Conservation (phyloP, 192 early-diverging fungal species). For the Phlyctochytrium planicorne region DNA sequence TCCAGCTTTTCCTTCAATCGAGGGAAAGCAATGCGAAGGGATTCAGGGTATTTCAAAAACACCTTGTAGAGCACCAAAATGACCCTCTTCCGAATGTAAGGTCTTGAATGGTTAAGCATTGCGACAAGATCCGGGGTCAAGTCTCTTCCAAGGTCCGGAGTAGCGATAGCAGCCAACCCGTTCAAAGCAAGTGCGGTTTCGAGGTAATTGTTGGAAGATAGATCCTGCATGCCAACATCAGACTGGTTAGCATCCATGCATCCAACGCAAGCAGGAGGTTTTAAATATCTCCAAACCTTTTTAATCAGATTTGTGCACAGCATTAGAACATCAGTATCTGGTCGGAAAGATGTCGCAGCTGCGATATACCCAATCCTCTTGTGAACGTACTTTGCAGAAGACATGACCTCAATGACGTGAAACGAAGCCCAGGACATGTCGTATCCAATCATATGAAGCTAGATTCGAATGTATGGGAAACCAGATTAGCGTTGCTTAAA, state of each 20-base stretch:
- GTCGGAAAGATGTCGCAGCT: slow-evolving; percentile 83
- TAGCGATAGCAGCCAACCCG: slow-evolving; percentile 88
- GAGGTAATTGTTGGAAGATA: slow-evolving; percentile 75
- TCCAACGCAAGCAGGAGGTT: not conserved
- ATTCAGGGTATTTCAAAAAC: slow-evolving; percentile 88
- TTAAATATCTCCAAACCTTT: slow-evolving; percentile 69
- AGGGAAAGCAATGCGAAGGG: slow-evolving; percentile 75
- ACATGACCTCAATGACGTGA: slow-evolving; percentile 96
- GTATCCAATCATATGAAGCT: slow-evolving; percentile 97
- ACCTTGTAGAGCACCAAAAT: slow-evolving; percentile 85
- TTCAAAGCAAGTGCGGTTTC: slow-evolving; percentile 91
- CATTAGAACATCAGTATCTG: slow-evolving; percentile 95
- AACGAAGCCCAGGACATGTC: slow-evolving; percentile 97
- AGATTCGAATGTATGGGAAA: slow-evolving; percentile 3
- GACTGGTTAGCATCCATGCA: not conserved
- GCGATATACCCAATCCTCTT: slow-evolving; percentile 93
- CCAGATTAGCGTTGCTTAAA: not conserved
- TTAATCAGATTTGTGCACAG: slow-evolving; percentile 94
- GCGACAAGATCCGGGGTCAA: slow-evolving; percentile 80
- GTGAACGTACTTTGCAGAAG: slow-evolving; percentile 76
- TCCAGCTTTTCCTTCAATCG: slow-evolving; percentile 84
- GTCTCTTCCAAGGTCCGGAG: slow-evolving; percentile 85
- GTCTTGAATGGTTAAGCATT: slow-evolving; percentile 89
- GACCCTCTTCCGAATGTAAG: slow-evolving; percentile 91
- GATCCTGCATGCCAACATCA: slow-evolving; percentile 71